phyloP scores from a whole-genome alignment of 495 filamentous ascomycete genomes.

The Glonium stellatum region DNA sequence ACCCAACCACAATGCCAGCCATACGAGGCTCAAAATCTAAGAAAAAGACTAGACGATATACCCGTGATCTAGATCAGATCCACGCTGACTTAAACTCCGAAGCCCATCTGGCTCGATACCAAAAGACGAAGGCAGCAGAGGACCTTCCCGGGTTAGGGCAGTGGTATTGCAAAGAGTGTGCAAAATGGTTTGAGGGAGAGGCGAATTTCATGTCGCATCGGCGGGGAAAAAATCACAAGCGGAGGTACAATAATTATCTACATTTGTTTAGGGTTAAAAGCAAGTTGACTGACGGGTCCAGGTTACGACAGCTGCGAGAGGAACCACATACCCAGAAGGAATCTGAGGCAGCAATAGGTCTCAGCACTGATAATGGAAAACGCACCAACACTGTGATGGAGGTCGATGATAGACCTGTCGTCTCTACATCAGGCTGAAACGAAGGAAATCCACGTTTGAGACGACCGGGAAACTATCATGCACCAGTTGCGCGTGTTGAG shows the following conservation, averaged over 20 bases:
- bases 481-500: too few species aligned
- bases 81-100: slow-evolving; percentile 67
- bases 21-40: slow-evolving; percentile 37
- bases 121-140: slow-evolving; percentile 69
- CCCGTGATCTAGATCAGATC: slow-evolving; percentile 78
- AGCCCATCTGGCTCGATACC: slow-evolving; percentile 70
- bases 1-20: slow-evolving; percentile 29
- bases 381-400: slow-evolving; percentile 22
- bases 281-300: slow-evolving; percentile 30
- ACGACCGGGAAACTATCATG: too few species aligned
- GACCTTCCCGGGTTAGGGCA: slow-evolving; percentile 78
- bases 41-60: slow-evolving; percentile 55
- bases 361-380: slow-evolving; percentile 58
- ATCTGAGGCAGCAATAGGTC: slow-evolving; percentile 71
- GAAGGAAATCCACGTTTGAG: too few species aligned
- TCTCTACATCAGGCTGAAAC: not conserved
- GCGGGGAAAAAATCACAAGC: slow-evolving; percentile 87
- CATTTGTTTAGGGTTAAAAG: not conserved
- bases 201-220: slow-evolving; percentile 65
- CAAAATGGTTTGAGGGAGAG: slow-evolving; percentile 92
- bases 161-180: slow-evolving; percentile 87
- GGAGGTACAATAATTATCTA: slow-evolving; percentile 51
- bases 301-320: slow-evolving; percentile 67
- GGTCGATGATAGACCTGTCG: slow-evolving; percentile 13
- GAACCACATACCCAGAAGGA: slow-evolving; percentile 81